phyloP scores from a whole-genome alignment of 2,329 filamentous ascomycete genomes.

The Aspergillus sp. region DNA sequence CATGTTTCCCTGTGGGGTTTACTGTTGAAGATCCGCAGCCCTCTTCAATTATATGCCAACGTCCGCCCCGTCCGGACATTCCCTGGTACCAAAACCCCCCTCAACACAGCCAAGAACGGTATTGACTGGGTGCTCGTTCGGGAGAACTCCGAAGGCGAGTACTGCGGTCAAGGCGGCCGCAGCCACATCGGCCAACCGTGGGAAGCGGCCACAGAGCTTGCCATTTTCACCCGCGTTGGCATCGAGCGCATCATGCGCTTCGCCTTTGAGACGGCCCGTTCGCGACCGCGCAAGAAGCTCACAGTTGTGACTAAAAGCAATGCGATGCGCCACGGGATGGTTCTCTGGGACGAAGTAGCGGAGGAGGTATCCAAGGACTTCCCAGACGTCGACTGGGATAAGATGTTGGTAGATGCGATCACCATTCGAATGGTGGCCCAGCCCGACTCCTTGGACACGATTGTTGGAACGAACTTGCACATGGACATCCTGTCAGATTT shows the following conservation, averaged over 20 bases:
- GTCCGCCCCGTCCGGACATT: slow-evolving; percentile 53
- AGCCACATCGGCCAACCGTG: slow-evolving; percentile 52
- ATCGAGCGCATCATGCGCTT: slow-evolving; percentile 55
- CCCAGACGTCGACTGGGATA: slow-evolving; percentile 52
- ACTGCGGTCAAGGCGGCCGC: slow-evolving; percentile 55
- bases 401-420: slow-evolving; percentile 60
- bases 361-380: slow-evolving; percentile 49
- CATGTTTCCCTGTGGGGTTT: slow-evolving; percentile 59
- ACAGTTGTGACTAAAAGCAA: slow-evolving; percentile 58
- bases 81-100: slow-evolving; percentile 52
- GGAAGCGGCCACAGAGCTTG: slow-evolving; percentile 54
- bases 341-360: slow-evolving; percentile 57
- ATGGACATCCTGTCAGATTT: slow-evolving; percentile 69
- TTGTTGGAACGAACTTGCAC: slow-evolving; percentile 55
- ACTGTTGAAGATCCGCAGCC: slow-evolving; percentile 55
- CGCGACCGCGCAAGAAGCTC: slow-evolving; percentile 48
- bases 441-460: slow-evolving; percentile 51
- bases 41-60: slow-evolving; percentile 59
- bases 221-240: slow-evolving; percentile 54
- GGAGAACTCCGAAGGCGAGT: slow-evolving; percentile 58
- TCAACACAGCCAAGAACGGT: slow-evolving; percentile 49
- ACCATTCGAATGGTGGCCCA: slow-evolving; percentile 56
- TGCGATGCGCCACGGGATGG: slow-evolving; percentile 56
- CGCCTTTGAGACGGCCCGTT: slow-evolving; percentile 53
- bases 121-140: slow-evolving; percentile 58